Evolutionary conservation across 768 basidiomycete species (phyloP).

Genomic region (Saitozyma podzolica): DNA sequence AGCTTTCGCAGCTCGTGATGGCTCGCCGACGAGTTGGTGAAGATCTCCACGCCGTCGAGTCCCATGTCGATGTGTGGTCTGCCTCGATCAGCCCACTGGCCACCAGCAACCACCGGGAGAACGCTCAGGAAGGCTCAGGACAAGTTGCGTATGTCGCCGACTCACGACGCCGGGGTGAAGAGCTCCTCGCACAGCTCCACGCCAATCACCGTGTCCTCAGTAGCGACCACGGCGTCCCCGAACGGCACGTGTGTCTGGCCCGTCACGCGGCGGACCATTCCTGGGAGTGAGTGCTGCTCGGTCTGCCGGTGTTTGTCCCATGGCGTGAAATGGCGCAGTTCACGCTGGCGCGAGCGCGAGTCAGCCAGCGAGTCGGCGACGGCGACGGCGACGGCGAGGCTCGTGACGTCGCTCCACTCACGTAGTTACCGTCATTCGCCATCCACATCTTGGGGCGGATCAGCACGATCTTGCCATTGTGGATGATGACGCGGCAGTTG

Average conservation of each 20-base stretch:
- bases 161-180: conserved; percentile 90
- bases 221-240: conserved; percentile 91
- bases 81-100: conserved; percentile 5
- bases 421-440: conserved; percentile 98
- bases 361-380: too few relatives aligned
- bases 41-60: conserved; percentile 96
- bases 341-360: conserved; percentile 33
- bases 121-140: background rate
- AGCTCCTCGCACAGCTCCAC: conserved; percentile 96
- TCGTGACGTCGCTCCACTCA: conserved; percentile 58
- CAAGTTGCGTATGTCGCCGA: background rate
- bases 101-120: background rate
- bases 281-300: conserved; percentile 89
- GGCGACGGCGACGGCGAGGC: background rate
- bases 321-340: conserved; percentile 73
- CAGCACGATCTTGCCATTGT: conserved; percentile 80
- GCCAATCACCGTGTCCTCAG: conserved; percentile 91
- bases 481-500: conserved; percentile 89
- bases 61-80: conserved; percentile 99
- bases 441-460: conserved; percentile 99
- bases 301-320: conserved; percentile 86
- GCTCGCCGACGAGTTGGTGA: conserved; percentile 97
- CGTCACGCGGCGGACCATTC: conserved; percentile 83
- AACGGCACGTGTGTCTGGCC: conserved; percentile 91
- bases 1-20: conserved; percentile 99